A percentile compares a stretch with the other conserved stretches of the same genome.
These are phyloP conservation scores for Fallopia convolvulus DNA, from an alignment of 148 eudicot genomes.

Conservation along the genomic window DNA sequence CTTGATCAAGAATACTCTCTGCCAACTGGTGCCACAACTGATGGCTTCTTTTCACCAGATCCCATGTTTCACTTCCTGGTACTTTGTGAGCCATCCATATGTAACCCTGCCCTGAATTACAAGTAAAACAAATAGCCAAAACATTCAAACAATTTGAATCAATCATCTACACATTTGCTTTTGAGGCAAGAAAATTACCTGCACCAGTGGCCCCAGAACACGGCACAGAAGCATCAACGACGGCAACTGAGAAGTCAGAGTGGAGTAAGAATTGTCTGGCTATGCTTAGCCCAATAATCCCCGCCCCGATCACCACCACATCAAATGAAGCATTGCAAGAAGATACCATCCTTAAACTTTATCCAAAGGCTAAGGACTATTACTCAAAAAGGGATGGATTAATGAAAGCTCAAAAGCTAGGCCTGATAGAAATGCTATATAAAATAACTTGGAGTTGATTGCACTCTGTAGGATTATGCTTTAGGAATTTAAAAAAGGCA, in stretches of 20 bases:
- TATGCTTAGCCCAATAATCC: slow-evolving; percentile 87
- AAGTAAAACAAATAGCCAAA: slow-evolving; percentile 12
- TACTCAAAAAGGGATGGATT: background rate
- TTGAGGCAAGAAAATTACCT: slow-evolving; percentile 32
- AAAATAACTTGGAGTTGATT: background rate
- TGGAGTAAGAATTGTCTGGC: slow-evolving; percentile 64
- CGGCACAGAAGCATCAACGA: slow-evolving; percentile 76
- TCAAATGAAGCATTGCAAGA: slow-evolving; percentile 27
- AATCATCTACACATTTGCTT: background rate
- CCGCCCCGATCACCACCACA: slow-evolving; percentile 80
- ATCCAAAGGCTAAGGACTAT: background rate
- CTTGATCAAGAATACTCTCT: slow-evolving; percentile 38
- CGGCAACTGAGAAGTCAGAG: slow-evolving; percentile 76
- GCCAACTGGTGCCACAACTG: slow-evolving; percentile 64
- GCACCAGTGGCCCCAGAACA: slow-evolving; percentile 99
- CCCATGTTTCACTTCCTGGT: slow-evolving; percentile 76
- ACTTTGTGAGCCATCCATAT: slow-evolving; percentile 83
- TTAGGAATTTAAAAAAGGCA: background rate
- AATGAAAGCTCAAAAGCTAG: background rate
- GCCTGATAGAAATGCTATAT: background rate
- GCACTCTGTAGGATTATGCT: background rate
- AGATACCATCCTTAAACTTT: background rate
- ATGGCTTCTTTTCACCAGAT: slow-evolving; percentile 71
- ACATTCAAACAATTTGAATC: background rate
- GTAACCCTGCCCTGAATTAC: slow-evolving; percentile 71